phyloP scores from a whole-genome alignment of 2,329 filamentous ascomycete species.

The Seiridium cupressi region DNA sequence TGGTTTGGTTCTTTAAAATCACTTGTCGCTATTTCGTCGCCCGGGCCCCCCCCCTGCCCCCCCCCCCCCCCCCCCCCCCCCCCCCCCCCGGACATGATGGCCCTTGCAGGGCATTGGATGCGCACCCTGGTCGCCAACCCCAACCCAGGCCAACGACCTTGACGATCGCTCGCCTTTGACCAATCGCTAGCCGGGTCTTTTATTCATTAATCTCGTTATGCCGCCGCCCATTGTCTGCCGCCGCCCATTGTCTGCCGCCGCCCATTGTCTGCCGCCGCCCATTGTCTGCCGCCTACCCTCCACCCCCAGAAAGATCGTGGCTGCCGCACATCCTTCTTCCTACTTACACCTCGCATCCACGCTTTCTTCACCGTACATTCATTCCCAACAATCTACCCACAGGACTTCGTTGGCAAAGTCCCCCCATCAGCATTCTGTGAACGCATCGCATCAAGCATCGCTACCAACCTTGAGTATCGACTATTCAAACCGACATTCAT shows the following conservation, averaged over 20 bases:
- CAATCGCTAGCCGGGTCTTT: slow-evolving; percentile 5
- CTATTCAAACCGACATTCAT: slow-evolving; percentile 8
- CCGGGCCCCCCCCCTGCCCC: too few species aligned
- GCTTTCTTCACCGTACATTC: slow-evolving; percentile 1
- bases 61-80: too few species aligned
- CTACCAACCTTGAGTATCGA: slow-evolving; percentile 9
- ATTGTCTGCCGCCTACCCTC: slow-evolving; percentile 4
- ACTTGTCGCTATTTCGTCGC: too few species aligned
- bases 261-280: slow-evolving; percentile 1
- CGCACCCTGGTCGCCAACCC: neutral
- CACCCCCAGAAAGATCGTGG: slow-evolving; percentile 8
- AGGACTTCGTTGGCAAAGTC: slow-evolving; percentile 11
- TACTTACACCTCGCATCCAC: neutral
- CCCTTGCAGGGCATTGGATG: neutral
- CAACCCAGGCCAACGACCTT: neutral
- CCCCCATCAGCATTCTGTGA: slow-evolving; percentile 5
- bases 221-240: slow-evolving; percentile 1
- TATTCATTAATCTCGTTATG: slow-evolving; percentile 9
- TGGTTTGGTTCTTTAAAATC: too few species aligned
- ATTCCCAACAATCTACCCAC: slow-evolving; percentile 1
- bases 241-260: slow-evolving; percentile 5
- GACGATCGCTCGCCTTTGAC: slow-evolving; percentile 6
- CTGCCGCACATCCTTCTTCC: neutral
- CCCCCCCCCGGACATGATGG: neutral
- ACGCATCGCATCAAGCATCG: neutral